Conservation (phyloP, 2,329 filamentous ascomycete species). For the Pestalotiopsis sp. region DNA sequence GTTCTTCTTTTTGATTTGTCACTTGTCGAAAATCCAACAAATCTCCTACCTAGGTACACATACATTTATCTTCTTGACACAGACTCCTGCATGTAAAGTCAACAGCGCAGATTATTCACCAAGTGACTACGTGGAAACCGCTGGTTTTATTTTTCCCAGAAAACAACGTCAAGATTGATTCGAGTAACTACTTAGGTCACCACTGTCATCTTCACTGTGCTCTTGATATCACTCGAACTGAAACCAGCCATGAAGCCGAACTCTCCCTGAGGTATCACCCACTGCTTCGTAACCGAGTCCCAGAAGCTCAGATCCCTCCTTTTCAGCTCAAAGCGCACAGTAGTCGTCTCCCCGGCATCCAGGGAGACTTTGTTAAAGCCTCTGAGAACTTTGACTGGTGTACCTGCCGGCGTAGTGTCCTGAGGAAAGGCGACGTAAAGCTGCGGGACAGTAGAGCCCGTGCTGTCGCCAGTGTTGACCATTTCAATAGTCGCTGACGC, state of each 20-base stretch:
- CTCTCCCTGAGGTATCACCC: conserved; percentile 24
- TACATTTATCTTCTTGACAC: no score
- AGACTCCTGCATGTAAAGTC: no score
- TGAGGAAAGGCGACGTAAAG: conserved; percentile 42
- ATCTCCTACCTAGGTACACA: no score
- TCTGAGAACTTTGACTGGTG: background rate
- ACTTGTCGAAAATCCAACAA: no score
- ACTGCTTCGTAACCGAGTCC: conserved; percentile 43
- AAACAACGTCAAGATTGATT: no score
- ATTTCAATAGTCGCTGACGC: conserved; percentile 48
- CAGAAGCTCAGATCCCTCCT: conserved; percentile 52
- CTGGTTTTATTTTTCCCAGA: no score
- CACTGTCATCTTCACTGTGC: background rate
- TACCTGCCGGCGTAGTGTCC: background rate
- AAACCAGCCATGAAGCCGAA: background rate
- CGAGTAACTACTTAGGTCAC: background rate
- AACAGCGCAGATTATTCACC: no score
- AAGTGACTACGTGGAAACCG: no score
- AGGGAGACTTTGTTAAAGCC: conserved; percentile 55
- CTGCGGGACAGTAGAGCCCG: conserved; percentile 54
- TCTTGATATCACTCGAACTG: background rate
- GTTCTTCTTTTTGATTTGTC: no score
- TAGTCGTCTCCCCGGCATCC: conserved; percentile 39
- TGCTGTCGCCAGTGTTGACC: conserved; percentile 51
- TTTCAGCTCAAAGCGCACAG: conserved; percentile 46